Conservation (phyloP, 2,329 filamentous ascomycete genomes). For the Amesomyces nigricolor region DNA sequence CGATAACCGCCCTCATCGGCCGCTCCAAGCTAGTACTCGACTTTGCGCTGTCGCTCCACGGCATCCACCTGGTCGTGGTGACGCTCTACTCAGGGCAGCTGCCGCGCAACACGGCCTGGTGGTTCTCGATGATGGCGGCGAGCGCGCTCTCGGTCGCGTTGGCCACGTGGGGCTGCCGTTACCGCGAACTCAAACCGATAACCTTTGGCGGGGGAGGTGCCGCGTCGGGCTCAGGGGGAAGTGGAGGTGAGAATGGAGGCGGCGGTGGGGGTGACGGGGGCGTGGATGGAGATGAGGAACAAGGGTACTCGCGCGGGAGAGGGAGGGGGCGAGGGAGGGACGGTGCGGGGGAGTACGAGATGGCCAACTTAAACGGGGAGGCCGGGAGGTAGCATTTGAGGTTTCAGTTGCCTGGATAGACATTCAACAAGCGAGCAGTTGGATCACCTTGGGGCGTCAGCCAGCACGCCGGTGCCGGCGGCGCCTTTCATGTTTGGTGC, state of each 20-base stretch:
- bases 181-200: slow-evolving; percentile 83
- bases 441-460: slow-evolving; percentile 1
- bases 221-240: slow-evolving; percentile 35
- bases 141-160: slow-evolving; percentile 48
- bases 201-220: slow-evolving; percentile 63
- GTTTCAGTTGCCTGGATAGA: background rate
- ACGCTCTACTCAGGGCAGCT: slow-evolving; percentile 72
- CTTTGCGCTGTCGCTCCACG: slow-evolving; percentile 74
- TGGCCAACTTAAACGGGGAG: slow-evolving; percentile 45
- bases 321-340: slow-evolving; percentile 50
- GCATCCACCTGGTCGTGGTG: slow-evolving; percentile 37
- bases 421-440: background rate
- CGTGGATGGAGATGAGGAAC: slow-evolving; percentile 39
- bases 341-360: slow-evolving; percentile 58
- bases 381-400: background rate
- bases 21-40: slow-evolving; percentile 93
- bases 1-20: slow-evolving; percentile 75
- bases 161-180: slow-evolving; percentile 86
- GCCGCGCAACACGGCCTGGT: slow-evolving; percentile 81
- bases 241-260: slow-evolving; percentile 21
- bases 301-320: slow-evolving; percentile 46
- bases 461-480: background rate
- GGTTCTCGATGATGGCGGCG: slow-evolving; percentile 54
- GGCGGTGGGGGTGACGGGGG: slow-evolving; percentile 23
- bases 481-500: background rate